Base-by-base conservation (phyloP, 805 yeast species). In the Pichia gijzeniarum region DNA sequence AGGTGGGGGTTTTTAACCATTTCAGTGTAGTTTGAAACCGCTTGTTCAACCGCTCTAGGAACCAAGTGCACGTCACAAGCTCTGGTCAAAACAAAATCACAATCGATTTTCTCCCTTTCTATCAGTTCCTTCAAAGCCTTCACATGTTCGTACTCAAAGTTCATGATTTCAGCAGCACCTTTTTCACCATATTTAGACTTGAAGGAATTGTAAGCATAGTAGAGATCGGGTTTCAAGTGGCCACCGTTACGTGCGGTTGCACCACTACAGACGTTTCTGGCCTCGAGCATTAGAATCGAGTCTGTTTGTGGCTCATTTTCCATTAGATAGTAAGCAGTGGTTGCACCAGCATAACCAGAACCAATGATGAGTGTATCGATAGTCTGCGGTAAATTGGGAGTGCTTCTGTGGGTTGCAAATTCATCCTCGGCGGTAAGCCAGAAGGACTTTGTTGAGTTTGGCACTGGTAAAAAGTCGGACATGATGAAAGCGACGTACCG, bases 161-260 rank as follows among this genome's bases (percentile, higher is more conserved):
- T 63, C 31, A 56, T 63, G 14, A 65, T 59, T 35, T 62, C 64
- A 4, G 70, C 69, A 22, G 65, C 72, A 19, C 62, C 56, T 38
- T 57, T 38, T 30, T 43, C 48, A 43, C 67, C 60, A 41, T 58
- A 55, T 41, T 49, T 47, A 1, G 27, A 35, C n/a, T 43, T 51
- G 31, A 49, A 53, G 2, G 27, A 22, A 4, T 46, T 41, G 37
- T 59, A 54, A 2, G 47, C 45, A 39, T 42, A 38, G 46, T 60
- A 57, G 14, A 47, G 39, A 36, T 54, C 57, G 9, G 76, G 75
- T 38, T 70, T 69, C 45, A 73, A 51, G 49, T 73, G 77, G 2
- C 77, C 77, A 20, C 77, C 77, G 47, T 73, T 73, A 45, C 77
- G 57, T 7, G 73, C 77, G 1, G 75, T 69, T 6, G 77, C 77